These are phyloP conservation scores for Didymella lethalis DNA, from an alignment of 2,329 filamentous ascomycete genomes.

Conservation along the genomic window DNA sequence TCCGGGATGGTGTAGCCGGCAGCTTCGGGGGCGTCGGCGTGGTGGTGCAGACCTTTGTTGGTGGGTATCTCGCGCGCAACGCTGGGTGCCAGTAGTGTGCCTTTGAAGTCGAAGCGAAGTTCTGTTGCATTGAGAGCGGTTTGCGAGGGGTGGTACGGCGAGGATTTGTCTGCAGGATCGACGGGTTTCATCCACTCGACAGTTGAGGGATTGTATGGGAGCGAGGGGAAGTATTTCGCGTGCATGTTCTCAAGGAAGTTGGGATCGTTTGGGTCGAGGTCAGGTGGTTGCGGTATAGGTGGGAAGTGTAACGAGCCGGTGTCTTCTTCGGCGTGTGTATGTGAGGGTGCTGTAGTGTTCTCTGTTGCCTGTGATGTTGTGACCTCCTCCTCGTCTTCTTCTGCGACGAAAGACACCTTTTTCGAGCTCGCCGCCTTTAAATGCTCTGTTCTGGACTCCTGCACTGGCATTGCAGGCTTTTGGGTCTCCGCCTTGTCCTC, in stretches of 20 bases:
- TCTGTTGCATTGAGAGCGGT: constrained; percentile 75
- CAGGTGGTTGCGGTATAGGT: constrained; percentile 63
- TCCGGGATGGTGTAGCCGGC: constrained; percentile 94
- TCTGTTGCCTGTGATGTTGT: not conserved
- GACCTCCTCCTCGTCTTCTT: constrained; percentile 17
- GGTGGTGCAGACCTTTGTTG: constrained; percentile 86
- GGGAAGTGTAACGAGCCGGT: constrained; percentile 67
- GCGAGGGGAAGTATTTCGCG: constrained; percentile 89
- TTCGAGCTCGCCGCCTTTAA: constrained; percentile 28
- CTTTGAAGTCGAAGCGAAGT: constrained; percentile 88
- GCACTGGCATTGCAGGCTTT: not conserved
- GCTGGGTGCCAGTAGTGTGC: constrained; percentile 78
- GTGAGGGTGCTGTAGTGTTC: constrained; percentile 58
- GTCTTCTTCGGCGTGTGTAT: constrained; percentile 70
- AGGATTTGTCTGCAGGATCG: constrained; percentile 67
- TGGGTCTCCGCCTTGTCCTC: constrained; percentile 11
- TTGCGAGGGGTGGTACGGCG: constrained; percentile 82
- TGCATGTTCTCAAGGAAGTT: constrained; percentile 86
- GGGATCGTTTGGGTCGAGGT: constrained; percentile 83
- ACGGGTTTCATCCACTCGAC: constrained; percentile 83
- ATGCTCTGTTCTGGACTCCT: not conserved
- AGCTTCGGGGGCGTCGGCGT: constrained; percentile 88
- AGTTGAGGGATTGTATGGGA: constrained; percentile 86
- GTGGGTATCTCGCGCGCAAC: constrained; percentile 77
- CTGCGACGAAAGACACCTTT: constrained; percentile 47